A percentile compares a stretch with the other conserved stretches of the same genome.
phyloP scores from a whole-genome alignment of 306 rosid genomes.

The Boehmeria nivea region DNA sequence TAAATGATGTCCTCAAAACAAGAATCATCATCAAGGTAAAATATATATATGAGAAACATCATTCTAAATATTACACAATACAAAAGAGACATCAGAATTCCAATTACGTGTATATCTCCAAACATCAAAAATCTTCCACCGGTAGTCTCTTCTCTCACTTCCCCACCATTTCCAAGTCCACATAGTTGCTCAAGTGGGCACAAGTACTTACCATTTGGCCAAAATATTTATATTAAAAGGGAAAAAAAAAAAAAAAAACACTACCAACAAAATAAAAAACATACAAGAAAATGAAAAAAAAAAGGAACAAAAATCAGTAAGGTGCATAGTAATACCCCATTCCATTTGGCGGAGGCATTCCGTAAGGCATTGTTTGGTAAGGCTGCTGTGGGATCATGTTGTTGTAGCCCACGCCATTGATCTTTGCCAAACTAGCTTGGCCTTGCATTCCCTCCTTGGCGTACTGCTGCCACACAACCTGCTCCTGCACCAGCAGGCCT shows the following conservation, averaged over 20 bases:
- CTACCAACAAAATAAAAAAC: slow-evolving; percentile 11
- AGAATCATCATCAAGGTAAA: slow-evolving; percentile 33
- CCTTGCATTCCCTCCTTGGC: slow-evolving; percentile 94
- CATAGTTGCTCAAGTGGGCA: slow-evolving; percentile 38
- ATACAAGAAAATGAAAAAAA: slow-evolving; percentile 32
- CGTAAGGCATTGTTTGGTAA: slow-evolving; percentile 45
- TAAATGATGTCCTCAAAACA: slow-evolving; percentile 29
- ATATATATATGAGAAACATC: slow-evolving; percentile 10
- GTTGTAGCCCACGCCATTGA: slow-evolving; percentile 46
- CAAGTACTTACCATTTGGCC: slow-evolving; percentile 20
- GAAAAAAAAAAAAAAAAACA: slow-evolving; percentile 4
- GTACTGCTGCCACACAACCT: slow-evolving; percentile 82
- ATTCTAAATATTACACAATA: slow-evolving; percentile 46
- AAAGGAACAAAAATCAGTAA: slow-evolving; percentile 37
- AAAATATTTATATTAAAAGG: slow-evolving; percentile 29
- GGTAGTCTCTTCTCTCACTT: slow-evolving; percentile 31
- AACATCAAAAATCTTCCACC: slow-evolving; percentile 43
- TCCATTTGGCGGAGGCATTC: slow-evolving; percentile 81
- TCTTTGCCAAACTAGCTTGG: slow-evolving; percentile 71
- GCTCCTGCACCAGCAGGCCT: slow-evolving; percentile 69
- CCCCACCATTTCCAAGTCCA: slow-evolving; percentile 36
- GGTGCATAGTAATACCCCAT: slow-evolving; percentile 81
- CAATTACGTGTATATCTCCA: slow-evolving; percentile 41
- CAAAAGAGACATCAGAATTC: slow-evolving; percentile 35
- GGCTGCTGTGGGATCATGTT: slow-evolving; percentile 45